Percentiles rank a stretch among this genome's conserved stretches.
Conservation (phyloP, 306 rosid species). For the Cucurbita argyrosperma region DNA sequence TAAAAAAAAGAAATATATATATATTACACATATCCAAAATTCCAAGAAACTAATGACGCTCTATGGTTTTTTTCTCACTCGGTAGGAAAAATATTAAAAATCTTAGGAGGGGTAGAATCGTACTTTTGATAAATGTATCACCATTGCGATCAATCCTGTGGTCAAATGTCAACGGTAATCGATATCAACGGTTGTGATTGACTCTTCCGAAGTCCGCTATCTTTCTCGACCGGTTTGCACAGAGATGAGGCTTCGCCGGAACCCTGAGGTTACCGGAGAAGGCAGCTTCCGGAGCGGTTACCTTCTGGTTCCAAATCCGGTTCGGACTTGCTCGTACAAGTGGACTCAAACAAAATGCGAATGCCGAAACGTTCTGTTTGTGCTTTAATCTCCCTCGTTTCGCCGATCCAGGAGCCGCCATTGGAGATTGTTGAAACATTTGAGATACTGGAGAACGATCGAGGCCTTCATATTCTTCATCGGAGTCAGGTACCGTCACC, state of each 20-base stretch:
- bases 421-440: slow-evolving; percentile 44
- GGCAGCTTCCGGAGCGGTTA: slow-evolving; percentile 30
- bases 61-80: not conserved
- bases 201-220: slow-evolving; percentile 79
- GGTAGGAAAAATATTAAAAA: not conserved
- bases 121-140: slow-evolving; percentile 8
- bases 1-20: no score
- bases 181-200: slow-evolving; percentile 57
- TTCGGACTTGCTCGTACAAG: slow-evolving; percentile 72
- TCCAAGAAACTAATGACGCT: no score
- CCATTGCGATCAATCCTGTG: not conserved
- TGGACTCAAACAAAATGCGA: slow-evolving; percentile 78
- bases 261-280: slow-evolving; percentile 31
- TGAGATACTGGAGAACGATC: slow-evolving; percentile 47
- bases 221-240: slow-evolving; percentile 74
- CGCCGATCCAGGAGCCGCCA: slow-evolving; percentile 20
- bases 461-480: slow-evolving; percentile 13
- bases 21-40: no score
- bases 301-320: slow-evolving; percentile 53
- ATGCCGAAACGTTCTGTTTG: slow-evolving; percentile 34
- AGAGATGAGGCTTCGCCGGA: slow-evolving; percentile 41
- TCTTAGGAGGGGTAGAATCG: slow-evolving; percentile 18
- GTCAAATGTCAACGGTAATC: slow-evolving; percentile 18
- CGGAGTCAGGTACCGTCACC: slow-evolving; percentile 18
- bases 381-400: slow-evolving; percentile 34